phyloP scores from a whole-genome alignment of 305 asterid genomes.

The Solanum hybrid region DNA sequence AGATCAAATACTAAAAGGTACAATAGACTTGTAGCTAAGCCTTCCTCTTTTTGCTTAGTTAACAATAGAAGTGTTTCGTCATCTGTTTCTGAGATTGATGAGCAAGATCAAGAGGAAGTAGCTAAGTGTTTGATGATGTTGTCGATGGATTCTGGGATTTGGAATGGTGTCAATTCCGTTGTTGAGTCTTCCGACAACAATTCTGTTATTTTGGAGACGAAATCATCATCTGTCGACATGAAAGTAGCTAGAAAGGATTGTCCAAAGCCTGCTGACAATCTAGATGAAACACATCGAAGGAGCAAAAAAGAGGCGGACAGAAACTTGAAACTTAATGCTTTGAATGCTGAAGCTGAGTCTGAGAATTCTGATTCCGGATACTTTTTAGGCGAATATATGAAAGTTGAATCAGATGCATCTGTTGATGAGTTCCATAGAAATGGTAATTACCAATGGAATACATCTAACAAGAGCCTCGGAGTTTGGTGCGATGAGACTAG shows the following conservation, averaged over 20 bases:
- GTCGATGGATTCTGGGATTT: slow-evolving; percentile 41
- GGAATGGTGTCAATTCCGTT: slow-evolving; percentile 23
- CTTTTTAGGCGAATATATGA: slow-evolving; percentile 37
- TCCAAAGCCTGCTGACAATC: background rate
- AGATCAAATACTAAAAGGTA: slow-evolving; percentile 17
- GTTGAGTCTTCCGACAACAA: slow-evolving; percentile 54
- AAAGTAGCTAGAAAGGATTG: slow-evolving; percentile 13
- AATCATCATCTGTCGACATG: slow-evolving; percentile 43
- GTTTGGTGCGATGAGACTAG: background rate
- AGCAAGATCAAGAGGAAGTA: slow-evolving; percentile 51
- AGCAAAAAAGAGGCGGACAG: slow-evolving; percentile 12
- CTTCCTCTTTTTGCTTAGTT: slow-evolving; percentile 17
- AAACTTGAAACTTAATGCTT: slow-evolving; percentile 11
- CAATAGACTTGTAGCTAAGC: slow-evolving; percentile 21
- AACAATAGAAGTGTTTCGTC: slow-evolving; percentile 30
- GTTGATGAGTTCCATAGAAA: slow-evolving; percentile 17
- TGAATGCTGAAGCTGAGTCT: slow-evolving; percentile 10
- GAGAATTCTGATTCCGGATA: slow-evolving; percentile 51
- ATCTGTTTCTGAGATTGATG: slow-evolving; percentile 47
- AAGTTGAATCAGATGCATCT: slow-evolving; percentile 39
- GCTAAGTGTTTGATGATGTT: slow-evolving; percentile 62
- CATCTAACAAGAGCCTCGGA: background rate
- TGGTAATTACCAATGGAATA: background rate
- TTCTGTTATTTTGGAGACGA: slow-evolving; percentile 39
- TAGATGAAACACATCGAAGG: background rate